These are phyloP conservation scores for Nicotiana noctiflora DNA, from an alignment of 257 asterid species.

Conservation along the genomic window DNA sequence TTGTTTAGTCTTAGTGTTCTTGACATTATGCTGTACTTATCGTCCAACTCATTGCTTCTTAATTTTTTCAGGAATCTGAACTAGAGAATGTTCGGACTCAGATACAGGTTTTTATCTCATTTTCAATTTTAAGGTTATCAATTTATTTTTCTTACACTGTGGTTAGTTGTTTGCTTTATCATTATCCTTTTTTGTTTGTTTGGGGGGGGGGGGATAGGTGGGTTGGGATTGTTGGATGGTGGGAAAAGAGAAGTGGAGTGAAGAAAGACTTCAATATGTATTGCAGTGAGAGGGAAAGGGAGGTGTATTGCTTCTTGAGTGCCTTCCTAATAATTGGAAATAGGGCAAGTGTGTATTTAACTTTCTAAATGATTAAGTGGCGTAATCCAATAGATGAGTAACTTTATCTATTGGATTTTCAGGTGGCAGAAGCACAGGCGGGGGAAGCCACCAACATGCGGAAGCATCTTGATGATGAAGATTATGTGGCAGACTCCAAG, in stretches of 20 bases:
- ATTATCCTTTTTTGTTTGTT: not conserved
- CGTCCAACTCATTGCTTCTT: constrained; percentile 1
- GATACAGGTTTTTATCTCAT: constrained; percentile 50
- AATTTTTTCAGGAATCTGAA: constrained; percentile 70
- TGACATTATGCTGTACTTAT: not conserved
- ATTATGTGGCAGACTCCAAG: constrained; percentile 37
- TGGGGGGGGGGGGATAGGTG: not conserved
- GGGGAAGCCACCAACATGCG: constrained; percentile 59
- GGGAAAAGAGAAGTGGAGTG: not conserved
- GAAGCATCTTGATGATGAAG: constrained; percentile 42
- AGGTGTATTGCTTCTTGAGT: not conserved
- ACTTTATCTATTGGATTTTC: constrained; percentile 17
- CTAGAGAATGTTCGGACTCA: constrained; percentile 82
- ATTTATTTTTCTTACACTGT: not conserved
- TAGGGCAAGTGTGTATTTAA: not conserved
- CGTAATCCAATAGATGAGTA: not conserved
- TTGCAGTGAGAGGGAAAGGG: not conserved
- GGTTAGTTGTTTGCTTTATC: not conserved
- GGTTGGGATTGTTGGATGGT: not conserved
- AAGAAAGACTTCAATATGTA: not conserved
- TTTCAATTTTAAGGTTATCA: not conserved
- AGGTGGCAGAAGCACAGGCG: constrained; percentile 79
- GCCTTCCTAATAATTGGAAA: not conserved
- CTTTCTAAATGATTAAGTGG: not conserved
- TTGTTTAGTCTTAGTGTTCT: not conserved